Percentiles rank a stretch among this genome's conserved stretches.
Evolutionary conservation across 1,139 yeast genomes (phyloP).

Genomic region (Yamadazyma atmosphaerica): DNA sequence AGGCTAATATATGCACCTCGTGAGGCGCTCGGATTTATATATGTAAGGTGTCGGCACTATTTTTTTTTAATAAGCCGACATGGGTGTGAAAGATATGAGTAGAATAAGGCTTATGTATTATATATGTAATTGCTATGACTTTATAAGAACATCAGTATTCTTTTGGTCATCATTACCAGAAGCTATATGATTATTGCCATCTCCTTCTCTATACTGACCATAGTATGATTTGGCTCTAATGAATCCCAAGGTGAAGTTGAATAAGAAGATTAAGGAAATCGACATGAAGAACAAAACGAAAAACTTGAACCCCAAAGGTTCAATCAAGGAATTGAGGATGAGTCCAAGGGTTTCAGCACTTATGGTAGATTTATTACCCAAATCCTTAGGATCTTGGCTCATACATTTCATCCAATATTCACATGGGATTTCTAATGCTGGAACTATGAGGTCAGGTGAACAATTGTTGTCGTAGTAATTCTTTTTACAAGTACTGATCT

Average conservation of each 20-base stretch:
- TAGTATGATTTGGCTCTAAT: slow-evolving; percentile 46
- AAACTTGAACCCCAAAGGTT: slow-evolving; percentile 62
- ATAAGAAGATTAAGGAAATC: slow-evolving; percentile 30
- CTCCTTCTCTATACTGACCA: slow-evolving; percentile 21
- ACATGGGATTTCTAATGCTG: slow-evolving; percentile 59
- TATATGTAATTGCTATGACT: not conserved
- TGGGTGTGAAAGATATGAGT: no score
- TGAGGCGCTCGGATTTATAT: not conserved
- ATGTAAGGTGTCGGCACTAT: not conserved
- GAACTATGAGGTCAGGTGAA: slow-evolving; percentile 54
- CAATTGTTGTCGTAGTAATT: slow-evolving; percentile 58
- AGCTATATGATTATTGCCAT: no score
- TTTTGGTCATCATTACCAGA: no score
- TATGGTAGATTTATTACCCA: slow-evolving; percentile 48
- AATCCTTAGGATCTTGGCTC: slow-evolving; percentile 50
- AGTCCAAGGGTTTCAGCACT: slow-evolving; percentile 67
- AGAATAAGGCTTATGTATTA: no score
- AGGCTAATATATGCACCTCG: not conserved
- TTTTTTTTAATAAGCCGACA: no score
- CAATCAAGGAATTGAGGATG: slow-evolving; percentile 61
- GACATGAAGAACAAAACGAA: slow-evolving; percentile 40
- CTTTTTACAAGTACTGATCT: slow-evolving; percentile 49
- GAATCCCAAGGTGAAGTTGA: slow-evolving; percentile 47
- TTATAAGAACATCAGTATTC: no score
- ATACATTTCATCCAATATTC: slow-evolving; percentile 63